phyloP scores from a whole-genome alignment of 2,329 filamentous ascomycete genomes.

The Aspergillus sp. region DNA sequence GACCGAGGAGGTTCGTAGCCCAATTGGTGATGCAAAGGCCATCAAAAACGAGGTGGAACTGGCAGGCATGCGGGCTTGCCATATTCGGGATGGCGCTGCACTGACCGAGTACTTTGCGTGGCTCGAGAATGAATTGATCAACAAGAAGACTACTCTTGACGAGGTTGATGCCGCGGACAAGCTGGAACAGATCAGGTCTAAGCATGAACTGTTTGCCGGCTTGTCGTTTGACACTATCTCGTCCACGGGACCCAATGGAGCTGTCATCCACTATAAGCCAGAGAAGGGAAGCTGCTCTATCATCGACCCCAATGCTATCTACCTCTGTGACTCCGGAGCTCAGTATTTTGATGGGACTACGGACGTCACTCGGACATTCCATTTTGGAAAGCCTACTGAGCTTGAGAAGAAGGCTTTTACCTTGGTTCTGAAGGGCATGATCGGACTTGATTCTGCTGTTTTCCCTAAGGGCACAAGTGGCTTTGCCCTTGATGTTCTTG shows the following conservation, averaged over 20 bases:
- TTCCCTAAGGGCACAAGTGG: constrained; percentile 96
- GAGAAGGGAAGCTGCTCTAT: constrained; percentile 76
- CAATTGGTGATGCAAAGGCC: constrained; percentile 86
- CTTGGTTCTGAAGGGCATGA: constrained; percentile 89
- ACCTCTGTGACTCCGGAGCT: constrained; percentile 96
- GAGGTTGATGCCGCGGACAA: constrained; percentile 93
- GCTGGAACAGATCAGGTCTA: constrained; percentile 63
- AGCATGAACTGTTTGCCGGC: constrained; percentile 75
- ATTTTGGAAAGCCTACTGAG: constrained; percentile 81
- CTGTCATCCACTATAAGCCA: constrained; percentile 93
- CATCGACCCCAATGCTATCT: constrained; percentile 82
- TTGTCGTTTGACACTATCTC: constrained; percentile 96
- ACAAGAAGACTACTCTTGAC: constrained; percentile 71
- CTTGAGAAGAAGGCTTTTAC: constrained; percentile 90
- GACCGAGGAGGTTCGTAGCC: constrained; percentile 84
- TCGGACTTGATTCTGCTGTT: constrained; percentile 78
- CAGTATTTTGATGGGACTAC: constrained; percentile 96
- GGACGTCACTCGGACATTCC: constrained; percentile 88
- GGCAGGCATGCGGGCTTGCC: constrained; percentile 89
- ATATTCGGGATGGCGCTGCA: constrained; percentile 89
- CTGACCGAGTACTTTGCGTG: constrained; percentile 92
- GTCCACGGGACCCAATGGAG: constrained; percentile 87
- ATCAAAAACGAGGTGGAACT: constrained; percentile 90
- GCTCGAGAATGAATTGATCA: constrained; percentile 84
- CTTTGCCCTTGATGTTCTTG: constrained; percentile 83